Conservation (phyloP, 2,329 filamentous ascomycete species). For the Aspergillus brasiliensis region DNA sequence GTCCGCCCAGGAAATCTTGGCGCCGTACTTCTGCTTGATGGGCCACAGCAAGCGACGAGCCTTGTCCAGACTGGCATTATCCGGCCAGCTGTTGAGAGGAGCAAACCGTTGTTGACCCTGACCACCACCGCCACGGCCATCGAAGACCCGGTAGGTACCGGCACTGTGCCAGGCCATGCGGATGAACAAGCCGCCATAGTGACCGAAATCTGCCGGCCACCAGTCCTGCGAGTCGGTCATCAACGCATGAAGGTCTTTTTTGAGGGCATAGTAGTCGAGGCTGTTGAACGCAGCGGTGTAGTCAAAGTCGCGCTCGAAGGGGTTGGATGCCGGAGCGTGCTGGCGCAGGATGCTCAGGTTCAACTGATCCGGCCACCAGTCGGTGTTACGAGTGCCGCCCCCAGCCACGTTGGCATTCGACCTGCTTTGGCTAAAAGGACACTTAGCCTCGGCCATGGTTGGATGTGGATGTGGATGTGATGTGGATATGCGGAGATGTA, state of each 20-base stretch:
- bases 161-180: constrained; percentile 81
- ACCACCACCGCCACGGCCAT: constrained; percentile 74
- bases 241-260: constrained; percentile 70
- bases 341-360: constrained; percentile 73
- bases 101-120: constrained; percentile 77
- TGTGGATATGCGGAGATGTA: background rate
- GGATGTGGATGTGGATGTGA: background rate
- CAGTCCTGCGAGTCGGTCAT: constrained; percentile 79
- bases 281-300: constrained; percentile 72
- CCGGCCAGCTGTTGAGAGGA: constrained; percentile 79
- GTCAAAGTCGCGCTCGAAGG: constrained; percentile 67
- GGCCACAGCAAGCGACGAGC: constrained; percentile 77
- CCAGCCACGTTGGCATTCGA: constrained; percentile 48
- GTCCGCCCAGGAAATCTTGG: constrained; percentile 81
- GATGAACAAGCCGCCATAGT: constrained; percentile 79
- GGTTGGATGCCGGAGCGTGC: constrained; percentile 65
- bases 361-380: constrained; percentile 75
- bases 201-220: constrained; percentile 81
- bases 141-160: constrained; percentile 74
- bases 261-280: constrained; percentile 69
- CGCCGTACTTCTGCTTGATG: constrained; percentile 82
- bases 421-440: background rate
- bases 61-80: constrained; percentile 78
- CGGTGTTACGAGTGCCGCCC: constrained; percentile 66
- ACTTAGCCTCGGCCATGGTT: constrained; percentile 3